Percentiles rank a stretch among this genome's conserved stretches.
These are phyloP conservation scores for Hydnomerulius pinastri DNA, from an alignment of 768 basidiomycete genomes.

Conservation along the genomic window DNA sequence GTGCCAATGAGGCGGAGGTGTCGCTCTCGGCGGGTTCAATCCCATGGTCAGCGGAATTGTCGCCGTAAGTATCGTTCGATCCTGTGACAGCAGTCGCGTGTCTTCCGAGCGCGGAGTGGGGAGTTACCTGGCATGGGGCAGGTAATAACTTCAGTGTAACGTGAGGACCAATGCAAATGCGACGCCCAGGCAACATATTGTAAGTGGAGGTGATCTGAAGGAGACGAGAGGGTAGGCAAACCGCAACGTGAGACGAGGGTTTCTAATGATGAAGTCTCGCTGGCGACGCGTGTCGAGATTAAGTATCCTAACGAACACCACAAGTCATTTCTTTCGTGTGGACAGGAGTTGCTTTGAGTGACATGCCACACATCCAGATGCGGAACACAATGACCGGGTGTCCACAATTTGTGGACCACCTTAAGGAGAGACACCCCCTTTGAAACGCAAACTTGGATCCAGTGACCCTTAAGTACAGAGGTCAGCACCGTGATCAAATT, in stretches of 20 bases:
- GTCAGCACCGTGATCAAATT: neutral
- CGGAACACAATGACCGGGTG: neutral
- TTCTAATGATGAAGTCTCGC: neutral
- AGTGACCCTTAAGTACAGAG: no score
- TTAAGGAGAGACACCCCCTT: no score
- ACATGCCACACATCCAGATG: neutral
- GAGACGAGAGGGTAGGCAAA: neutral
- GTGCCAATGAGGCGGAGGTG: neutral
- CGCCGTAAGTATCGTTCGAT: neutral
- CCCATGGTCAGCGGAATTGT: neutral
- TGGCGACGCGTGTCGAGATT: neutral
- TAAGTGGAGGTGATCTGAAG: neutral
- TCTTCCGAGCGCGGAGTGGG: conserved; percentile 4
- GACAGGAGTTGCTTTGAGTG: conserved; percentile 5
- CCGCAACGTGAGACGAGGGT: neutral
- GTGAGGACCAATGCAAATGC: conserved; percentile 7
- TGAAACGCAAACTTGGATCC: no score
- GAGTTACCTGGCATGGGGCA: neutral
- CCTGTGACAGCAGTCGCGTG: neutral
- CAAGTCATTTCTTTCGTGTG: conserved; percentile 1
- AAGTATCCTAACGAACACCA: conserved; percentile 16
- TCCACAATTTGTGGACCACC: neutral
- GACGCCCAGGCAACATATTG: conserved; percentile 13
- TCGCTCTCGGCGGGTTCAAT: neutral
- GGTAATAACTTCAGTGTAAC: conserved; percentile 5